A percentile compares a stretch with the other conserved stretches of the same genome.
Conservation (phyloP, 2,329 filamentous ascomycete genomes). For the Neofusicoccum ribis region DNA sequence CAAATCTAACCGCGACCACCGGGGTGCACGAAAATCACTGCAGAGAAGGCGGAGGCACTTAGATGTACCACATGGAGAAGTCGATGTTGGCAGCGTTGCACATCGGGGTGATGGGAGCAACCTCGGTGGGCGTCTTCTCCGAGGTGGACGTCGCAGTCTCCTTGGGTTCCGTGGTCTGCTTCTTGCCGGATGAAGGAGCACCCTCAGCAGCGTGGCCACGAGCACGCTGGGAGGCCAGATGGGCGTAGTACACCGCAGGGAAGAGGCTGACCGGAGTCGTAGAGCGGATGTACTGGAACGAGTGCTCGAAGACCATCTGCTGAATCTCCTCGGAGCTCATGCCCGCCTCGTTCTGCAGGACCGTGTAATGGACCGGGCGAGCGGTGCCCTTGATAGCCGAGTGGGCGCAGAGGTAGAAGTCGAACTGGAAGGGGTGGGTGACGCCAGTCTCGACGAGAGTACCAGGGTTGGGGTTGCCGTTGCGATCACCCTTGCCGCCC, state of each 20-base stretch:
- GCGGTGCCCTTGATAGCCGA: conserved; percentile 91
- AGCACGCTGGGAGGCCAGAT: conserved; percentile 80
- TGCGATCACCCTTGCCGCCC: conserved; percentile 60
- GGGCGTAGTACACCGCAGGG: conserved; percentile 94
- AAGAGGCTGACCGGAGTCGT: conserved; percentile 88
- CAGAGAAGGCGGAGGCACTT: conserved; percentile 19
- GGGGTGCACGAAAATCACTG: not conserved
- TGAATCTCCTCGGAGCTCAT: conserved; percentile 70
- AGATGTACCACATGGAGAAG: conserved; percentile 54
- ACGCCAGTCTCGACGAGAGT: conserved; percentile 85
- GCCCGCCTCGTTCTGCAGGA: conserved; percentile 78
- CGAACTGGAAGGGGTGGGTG: conserved; percentile 88
- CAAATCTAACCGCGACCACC: not conserved
- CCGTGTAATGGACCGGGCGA: conserved; percentile 87
- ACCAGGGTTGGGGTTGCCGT: conserved; percentile 80
- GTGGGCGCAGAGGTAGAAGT: conserved; percentile 75
- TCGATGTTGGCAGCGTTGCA: conserved; percentile 41
- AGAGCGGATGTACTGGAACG: conserved; percentile 87
- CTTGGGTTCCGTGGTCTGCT: conserved; percentile 21
- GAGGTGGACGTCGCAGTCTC: conserved; percentile 32
- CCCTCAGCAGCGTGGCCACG: conserved; percentile 58
- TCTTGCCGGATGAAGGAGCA: conserved; percentile 14
- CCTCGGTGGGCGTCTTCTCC: conserved; percentile 32
- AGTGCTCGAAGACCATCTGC: conserved; percentile 90
- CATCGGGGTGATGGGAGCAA: conserved; percentile 44